A percentile compares a stretch with the other conserved stretches of the same genome.
These are phyloP conservation scores for Diutina mesorugosa DNA, from an alignment of 1,139 yeast genomes.

Conservation along the genomic window DNA sequence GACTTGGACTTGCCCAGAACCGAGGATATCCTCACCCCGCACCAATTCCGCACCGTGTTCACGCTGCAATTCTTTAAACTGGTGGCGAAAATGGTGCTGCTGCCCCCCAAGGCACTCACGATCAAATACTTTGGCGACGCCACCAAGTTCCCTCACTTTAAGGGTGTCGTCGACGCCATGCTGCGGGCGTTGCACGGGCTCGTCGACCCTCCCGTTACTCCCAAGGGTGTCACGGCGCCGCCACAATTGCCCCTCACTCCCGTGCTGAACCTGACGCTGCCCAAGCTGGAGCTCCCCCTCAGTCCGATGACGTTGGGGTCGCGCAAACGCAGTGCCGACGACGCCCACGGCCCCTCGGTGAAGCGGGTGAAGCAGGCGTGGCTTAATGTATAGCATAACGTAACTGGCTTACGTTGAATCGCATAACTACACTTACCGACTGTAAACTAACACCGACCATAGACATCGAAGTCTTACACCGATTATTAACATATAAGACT, in stretches of 20 bases:
- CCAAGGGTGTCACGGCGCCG: slow-evolving; percentile 10
- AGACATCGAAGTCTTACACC: background rate
- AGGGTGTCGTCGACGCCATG: slow-evolving; percentile 19
- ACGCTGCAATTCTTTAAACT: background rate
- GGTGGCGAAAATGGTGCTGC: slow-evolving; percentile 25
- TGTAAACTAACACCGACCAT: no score
- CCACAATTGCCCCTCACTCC: background rate
- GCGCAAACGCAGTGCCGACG: background rate
- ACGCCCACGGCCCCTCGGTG: background rate
- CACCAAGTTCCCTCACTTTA: slow-evolving; percentile 22
- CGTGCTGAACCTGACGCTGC: background rate
- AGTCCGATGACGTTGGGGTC: background rate
- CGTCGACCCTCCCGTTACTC: slow-evolving; percentile 12
- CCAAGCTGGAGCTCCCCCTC: background rate
- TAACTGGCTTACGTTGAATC: background rate
- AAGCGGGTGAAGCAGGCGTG: background rate
- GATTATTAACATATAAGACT: no score
- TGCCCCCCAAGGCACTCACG: slow-evolving; percentile 33
- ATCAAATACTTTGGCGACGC: slow-evolving; percentile 27
- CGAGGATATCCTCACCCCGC: background rate
- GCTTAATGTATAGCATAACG: background rate
- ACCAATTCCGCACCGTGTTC: background rate
- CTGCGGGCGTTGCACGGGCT: background rate
- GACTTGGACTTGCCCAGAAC: background rate
- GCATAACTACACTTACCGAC: no score